A percentile compares a stretch with the other conserved stretches of the same genome.
Evolutionary conservation across 2,329 filamentous ascomycete species (phyloP).

Genomic region (Pseudofabraea citricarpa): DNA sequence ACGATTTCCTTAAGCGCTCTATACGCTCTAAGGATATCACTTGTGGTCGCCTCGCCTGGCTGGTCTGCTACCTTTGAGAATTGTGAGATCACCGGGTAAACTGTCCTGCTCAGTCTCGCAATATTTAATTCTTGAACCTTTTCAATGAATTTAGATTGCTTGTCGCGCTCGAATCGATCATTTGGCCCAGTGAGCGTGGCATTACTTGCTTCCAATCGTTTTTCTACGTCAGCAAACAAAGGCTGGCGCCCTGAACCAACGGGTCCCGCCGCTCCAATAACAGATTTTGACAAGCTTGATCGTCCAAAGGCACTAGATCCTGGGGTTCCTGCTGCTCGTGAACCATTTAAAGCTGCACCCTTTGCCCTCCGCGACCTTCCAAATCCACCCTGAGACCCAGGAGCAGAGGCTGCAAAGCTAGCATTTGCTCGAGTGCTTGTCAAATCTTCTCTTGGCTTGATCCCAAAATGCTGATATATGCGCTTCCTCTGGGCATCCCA

Average conservation of each 20-base stretch:
- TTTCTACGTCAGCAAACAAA: conserved; percentile 65
- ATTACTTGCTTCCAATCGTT: conserved; percentile 45
- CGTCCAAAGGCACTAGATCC: conserved; percentile 58
- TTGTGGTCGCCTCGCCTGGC: conserved; percentile 65
- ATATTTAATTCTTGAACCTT: conserved; percentile 77
- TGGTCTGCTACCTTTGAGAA: conserved; percentile 70
- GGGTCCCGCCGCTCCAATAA: conserved; percentile 75
- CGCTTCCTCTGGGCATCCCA: conserved; percentile 91
- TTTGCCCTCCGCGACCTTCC: conserved; percentile 53
- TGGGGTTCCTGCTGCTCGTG: conserved; percentile 19
- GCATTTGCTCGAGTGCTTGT: conserved; percentile 7
- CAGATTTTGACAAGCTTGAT: conserved; percentile 73
- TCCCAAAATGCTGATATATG: conserved; percentile 95
- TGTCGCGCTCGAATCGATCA: conserved; percentile 74
- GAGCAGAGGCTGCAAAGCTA: conserved; percentile 26
- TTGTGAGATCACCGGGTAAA: conserved; percentile 71
- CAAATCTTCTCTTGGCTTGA: conserved; percentile 55
- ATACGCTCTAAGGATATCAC: conserved; percentile 78
- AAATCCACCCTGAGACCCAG: conserved; percentile 51
- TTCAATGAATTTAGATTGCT: conserved; percentile 75
- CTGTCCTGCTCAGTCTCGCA: conserved; percentile 58
- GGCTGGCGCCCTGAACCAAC: conserved; percentile 56
- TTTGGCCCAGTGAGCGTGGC: conserved; percentile 51
- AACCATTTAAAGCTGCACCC: conserved; percentile 30
- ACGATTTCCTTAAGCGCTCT: conserved; percentile 75